Base-by-base conservation (phyloP, 2,329 filamentous ascomycete species). In the Graphiopsis chlorocephala region DNA sequence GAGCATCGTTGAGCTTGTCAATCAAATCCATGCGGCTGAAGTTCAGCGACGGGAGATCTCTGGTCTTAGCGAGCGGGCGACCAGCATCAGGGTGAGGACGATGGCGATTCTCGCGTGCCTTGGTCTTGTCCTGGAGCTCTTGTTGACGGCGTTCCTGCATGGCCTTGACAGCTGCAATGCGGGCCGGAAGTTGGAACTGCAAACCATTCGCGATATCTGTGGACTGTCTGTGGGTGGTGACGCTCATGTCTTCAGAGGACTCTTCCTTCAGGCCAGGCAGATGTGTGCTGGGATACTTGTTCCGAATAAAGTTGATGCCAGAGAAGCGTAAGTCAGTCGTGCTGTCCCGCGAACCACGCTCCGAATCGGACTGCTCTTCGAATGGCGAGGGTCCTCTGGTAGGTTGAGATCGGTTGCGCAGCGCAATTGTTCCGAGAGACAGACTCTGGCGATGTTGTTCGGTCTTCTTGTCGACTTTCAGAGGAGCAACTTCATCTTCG, bases 251-350 rank as follows among this genome's bases (percentile, higher is more conserved):
- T 60, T 82, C 80, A 53, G 80, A 75, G 20, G 80, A 81, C 65
- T 82, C 81, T 67, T 83, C 81, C 63, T 82, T 82, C 33, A 83
- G 70, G 53, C 79, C 79, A 14, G 80, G 78, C 17, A 82, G 75
- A 70, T 78, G 71, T 17, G 71, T 69, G 65, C 71, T 71, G 53
- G 68, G 70, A 60, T 73, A 74, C 23, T 71, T 71, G 61, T 66
- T 67, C 52, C 68, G 67, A n/a, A 70, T 69, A 45, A 66, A 64
- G 53, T 65, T 70, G 63, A 66, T 68, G 29, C 58, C 62, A 14
- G 69, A 61, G 20, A 71, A 70, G 15, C 70, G 70, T 28, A 73
- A 42, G 45, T 75, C 72, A 15, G 69, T 67, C 4, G 68, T 72
- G 57, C 65, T 71, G 5, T 75, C 72, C 25, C 68, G 70, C 7